Conservation (phyloP, 441 rosid species). For the Iberis amara region DNA sequence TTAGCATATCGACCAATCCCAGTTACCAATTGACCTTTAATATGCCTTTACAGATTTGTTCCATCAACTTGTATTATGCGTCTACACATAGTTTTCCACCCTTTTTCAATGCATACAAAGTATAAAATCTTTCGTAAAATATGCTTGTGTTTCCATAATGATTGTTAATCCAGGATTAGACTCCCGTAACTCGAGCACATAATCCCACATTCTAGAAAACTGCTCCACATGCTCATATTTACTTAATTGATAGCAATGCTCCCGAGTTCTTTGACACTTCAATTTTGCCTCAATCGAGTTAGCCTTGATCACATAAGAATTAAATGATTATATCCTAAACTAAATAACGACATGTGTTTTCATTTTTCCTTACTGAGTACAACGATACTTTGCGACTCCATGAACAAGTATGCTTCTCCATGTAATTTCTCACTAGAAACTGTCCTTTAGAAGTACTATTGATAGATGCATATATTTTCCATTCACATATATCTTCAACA, state of each 20-base stretch:
- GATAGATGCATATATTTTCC: not conserved
- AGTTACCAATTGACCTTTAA: not conserved
- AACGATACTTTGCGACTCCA: not conserved
- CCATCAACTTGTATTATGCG: not conserved
- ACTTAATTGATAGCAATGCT: not conserved
- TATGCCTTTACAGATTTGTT: not conserved
- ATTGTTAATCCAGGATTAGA: not conserved
- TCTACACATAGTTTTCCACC: not conserved
- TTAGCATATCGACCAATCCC: not conserved
- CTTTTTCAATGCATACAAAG: not conserved
- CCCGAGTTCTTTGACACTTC: not conserved
- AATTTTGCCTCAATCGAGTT: not conserved
- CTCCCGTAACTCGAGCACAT: not conserved
- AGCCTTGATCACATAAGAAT: not conserved
- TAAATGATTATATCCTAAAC: not conserved
- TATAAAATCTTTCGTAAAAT: not conserved
- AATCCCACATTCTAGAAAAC: not conserved
- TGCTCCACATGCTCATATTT: not conserved
- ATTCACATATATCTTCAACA: not conserved
- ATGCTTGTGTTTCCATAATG: not conserved
- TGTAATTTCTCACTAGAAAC: not conserved
- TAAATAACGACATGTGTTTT: not conserved
- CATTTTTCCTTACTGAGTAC: not conserved
- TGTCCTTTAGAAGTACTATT: not conserved
- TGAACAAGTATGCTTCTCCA: not conserved